Conservation (phyloP, 2,329 filamentous ascomycete species). For the Claviceps africana region DNA sequence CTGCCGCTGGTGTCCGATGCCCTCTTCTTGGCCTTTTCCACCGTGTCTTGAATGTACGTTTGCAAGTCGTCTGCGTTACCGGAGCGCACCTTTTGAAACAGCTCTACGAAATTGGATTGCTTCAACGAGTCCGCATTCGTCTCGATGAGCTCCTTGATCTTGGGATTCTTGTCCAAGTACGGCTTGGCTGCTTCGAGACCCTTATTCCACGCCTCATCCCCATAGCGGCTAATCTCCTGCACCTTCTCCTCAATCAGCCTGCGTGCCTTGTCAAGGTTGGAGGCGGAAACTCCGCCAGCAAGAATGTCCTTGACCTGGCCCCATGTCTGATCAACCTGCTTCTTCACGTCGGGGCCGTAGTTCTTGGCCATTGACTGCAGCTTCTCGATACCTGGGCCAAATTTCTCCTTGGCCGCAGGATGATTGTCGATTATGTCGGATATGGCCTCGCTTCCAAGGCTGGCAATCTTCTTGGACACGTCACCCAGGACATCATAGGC, state of each 20-base stretch:
- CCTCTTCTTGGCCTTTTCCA: conserved; percentile 31
- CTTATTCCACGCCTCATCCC: conserved; percentile 60
- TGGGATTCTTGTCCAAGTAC: conserved; percentile 61
- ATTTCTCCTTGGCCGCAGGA: conserved; percentile 56
- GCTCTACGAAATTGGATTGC: conserved; percentile 48
- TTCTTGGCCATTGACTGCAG: conserved; percentile 55
- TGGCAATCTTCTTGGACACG: conserved; percentile 42
- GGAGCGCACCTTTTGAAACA: conserved; percentile 48
- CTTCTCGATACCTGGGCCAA: conserved; percentile 53
- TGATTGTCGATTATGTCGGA: conserved; percentile 59
- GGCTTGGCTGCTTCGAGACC: conserved; percentile 57
- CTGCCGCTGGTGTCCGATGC: conserved; percentile 16
- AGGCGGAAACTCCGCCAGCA: conserved; percentile 42
- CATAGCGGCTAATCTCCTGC: conserved; percentile 50
- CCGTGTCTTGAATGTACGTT: conserved; percentile 19
- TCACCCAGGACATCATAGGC: conserved; percentile 50
- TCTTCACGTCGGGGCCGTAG: conserved; percentile 63
- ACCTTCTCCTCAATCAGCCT: conserved; percentile 57
- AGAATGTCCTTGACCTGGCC: conserved; percentile 49
- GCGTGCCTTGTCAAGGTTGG: conserved; percentile 39
- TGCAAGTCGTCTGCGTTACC: conserved; percentile 38
- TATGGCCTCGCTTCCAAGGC: conserved; percentile 47
- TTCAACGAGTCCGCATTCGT: conserved; percentile 56
- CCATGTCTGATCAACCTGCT: conserved; percentile 61
- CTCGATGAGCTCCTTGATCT: conserved; percentile 59